Conservation (phyloP, 352 stramenopile species). For the Thalassiosira gravida region DNA sequence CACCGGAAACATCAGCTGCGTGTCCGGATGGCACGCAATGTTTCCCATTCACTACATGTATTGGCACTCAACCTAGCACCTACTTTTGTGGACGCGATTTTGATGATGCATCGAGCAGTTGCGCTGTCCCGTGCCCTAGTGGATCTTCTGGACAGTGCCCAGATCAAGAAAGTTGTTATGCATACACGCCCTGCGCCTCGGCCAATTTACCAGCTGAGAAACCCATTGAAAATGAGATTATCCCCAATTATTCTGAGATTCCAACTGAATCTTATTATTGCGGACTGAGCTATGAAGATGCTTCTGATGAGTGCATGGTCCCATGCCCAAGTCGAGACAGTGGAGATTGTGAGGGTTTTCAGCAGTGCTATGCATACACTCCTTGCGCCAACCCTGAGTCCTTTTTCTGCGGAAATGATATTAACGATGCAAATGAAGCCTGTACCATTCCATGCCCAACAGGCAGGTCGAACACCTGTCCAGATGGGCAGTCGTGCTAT, state of each 20-base stretch:
- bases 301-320: constrained; percentile 27
- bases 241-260: neutral
- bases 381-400: constrained; percentile 49
- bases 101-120: constrained; percentile 29
- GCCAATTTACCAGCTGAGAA: constrained; percentile 4
- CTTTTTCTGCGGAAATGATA: constrained; percentile 53
- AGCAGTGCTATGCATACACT: constrained; percentile 47
- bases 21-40: constrained; percentile 29
- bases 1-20: constrained; percentile 15
- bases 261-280: constrained; percentile 54
- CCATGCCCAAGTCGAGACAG: constrained; percentile 25
- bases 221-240: neutral
- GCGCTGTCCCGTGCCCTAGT: constrained; percentile 14
- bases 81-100: constrained; percentile 32
- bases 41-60: constrained; percentile 51
- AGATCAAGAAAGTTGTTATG: constrained; percentile 32
- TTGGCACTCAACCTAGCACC: constrained; percentile 18
- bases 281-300: constrained; percentile 38
- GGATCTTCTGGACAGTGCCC: constrained; percentile 32
- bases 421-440: constrained; percentile 41
- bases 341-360: constrained; percentile 21
- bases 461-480: constrained; percentile 54
- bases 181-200: constrained; percentile 32
- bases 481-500: constrained; percentile 48
- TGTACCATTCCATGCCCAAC: constrained; percentile 58